Evolutionary conservation across 495 filamentous ascomycete genomes (phyloP), one percentile per base, ranked within the genome.

Genomic region (Amniculicola lignicola): DNA sequence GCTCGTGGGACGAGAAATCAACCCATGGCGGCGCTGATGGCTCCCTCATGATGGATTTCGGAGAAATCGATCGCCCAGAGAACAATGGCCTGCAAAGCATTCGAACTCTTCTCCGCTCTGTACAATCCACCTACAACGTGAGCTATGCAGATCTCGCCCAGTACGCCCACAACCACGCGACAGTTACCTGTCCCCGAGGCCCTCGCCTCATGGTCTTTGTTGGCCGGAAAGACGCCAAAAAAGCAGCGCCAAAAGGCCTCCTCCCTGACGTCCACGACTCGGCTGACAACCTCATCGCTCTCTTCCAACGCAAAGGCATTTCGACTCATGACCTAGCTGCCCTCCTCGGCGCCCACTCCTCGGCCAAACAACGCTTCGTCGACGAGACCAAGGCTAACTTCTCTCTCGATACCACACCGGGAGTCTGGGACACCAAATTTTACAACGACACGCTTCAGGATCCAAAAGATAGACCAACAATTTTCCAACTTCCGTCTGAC

Each of bases 271-370:
- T 63, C 25, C 50, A 53, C 49, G 50, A 52, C 48, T n/a, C 43
- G 5, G 66, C 73, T 18, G 66, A 72, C 37, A 54, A 40, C 22
- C 62, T 77, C 29, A 69, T 74, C 49, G 33, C 55, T 6, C 67
- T 79, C 3, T 80, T 78, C 62, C 54, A 55, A 7, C 63, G 69
- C 44, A 80, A 80, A 63, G 77, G 75, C 0, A 74, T 81, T 59
- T 62, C 65, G 6, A 51, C 75, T 0, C 54, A 63, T 27, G 74
- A 71, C 29, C 68, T 79, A 2, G 72, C 73, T 2, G 77, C 78
- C 0, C 71, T 81, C 5, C 58, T 81, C 6, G 78, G 78, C 25
- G 75, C 78, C 0, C 78, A 81, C 62, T 70, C 73, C 0, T 66
- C 68, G 12, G 67, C 71, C 39, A 69, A 67, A 47, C 76, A 80